Evolutionary conservation across 1,284 basidiomycete species (phyloP).

Genomic region (Thelephora terrestris): DNA sequence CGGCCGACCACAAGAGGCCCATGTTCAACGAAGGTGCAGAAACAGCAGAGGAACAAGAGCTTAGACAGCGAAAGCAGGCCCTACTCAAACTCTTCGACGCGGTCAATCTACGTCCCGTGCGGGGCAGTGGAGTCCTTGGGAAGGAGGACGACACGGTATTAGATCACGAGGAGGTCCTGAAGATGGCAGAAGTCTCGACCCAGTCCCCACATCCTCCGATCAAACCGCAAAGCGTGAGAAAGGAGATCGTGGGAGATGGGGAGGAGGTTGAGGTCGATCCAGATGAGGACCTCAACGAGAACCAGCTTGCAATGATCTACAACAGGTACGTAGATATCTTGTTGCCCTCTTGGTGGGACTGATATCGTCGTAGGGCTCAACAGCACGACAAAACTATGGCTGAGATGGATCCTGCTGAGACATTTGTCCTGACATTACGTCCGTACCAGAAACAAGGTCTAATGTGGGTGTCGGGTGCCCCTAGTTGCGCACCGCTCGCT

Average conservation of each 20-base stretch:
- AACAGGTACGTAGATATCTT: constrained; percentile 45
- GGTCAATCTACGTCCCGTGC: constrained; percentile 45
- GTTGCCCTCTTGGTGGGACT: neutral
- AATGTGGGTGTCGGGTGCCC: constrained; percentile 30
- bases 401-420: constrained; percentile 75
- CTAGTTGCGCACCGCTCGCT: constrained; percentile 1
- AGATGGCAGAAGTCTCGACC: constrained; percentile 2
- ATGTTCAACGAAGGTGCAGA: constrained; percentile 67
- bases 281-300: constrained; percentile 67
- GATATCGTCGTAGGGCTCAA: constrained; percentile 56
- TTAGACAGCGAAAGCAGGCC: constrained; percentile 72
- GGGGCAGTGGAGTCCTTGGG: constrained; percentile 11
- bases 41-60: constrained; percentile 58
- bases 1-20: constrained; percentile 21
- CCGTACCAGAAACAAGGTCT: constrained; percentile 95
- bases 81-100: constrained; percentile 56
- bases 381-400: constrained; percentile 67
- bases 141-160: constrained; percentile 26
- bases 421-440: constrained; percentile 74
- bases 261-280: constrained; percentile 61
- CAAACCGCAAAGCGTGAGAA: constrained; percentile 23
- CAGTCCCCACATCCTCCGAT: constrained; percentile 5
- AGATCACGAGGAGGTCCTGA: constrained; percentile 30
- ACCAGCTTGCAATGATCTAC: constrained; percentile 75
- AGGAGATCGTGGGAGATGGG: constrained; percentile 54